A percentile compares a stretch with the other conserved stretches of the same genome.
These are phyloP conservation scores for Myxozyma neotropica DNA, from an alignment of 805 yeast species.

Conservation along the genomic window DNA sequence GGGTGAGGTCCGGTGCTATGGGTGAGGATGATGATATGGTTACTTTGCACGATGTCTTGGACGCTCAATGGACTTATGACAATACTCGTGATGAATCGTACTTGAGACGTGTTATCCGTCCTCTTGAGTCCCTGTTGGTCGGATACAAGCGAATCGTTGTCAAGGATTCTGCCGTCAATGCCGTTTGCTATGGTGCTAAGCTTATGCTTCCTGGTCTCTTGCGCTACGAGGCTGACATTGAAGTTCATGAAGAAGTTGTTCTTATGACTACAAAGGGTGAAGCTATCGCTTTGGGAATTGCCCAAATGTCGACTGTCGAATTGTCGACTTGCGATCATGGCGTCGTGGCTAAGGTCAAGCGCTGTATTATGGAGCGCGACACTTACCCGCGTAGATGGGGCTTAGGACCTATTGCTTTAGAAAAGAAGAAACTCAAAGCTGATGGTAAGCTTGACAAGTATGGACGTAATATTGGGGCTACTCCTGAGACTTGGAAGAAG, in stretches of 20 bases:
- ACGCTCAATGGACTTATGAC: conserved; percentile 97
- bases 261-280: conserved; percentile 99
- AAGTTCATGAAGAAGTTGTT: conserved; percentile 95
- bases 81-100: conserved; percentile 96
- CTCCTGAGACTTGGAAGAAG: conserved; percentile 90
- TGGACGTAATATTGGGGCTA: conserved; percentile 90
- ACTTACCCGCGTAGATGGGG: conserved; percentile 99
- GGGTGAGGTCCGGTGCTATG: conserved; percentile 97
- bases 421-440: conserved; percentile 97
- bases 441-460: conserved; percentile 96
- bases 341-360: conserved; percentile 96
- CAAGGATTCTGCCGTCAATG: conserved; percentile 92
- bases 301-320: conserved; percentile 98
- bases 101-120: conserved; percentile 89
- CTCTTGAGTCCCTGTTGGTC: conserved; percentile 87
- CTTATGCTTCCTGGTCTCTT: conserved; percentile 98
- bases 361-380: conserved; percentile 99
- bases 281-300: conserved; percentile 97
- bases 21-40: conserved; percentile 89
- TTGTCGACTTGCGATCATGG: conserved; percentile 97
- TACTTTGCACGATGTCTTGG: conserved; percentile 94
- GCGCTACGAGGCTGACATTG: conserved; percentile 97
- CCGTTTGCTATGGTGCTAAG: conserved; percentile 98
- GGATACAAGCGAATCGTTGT: conserved; percentile 98
- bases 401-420: conserved; percentile 95